Conservation (phyloP, 2,329 filamentous ascomycete genomes). For the Xylariales sp. region DNA sequence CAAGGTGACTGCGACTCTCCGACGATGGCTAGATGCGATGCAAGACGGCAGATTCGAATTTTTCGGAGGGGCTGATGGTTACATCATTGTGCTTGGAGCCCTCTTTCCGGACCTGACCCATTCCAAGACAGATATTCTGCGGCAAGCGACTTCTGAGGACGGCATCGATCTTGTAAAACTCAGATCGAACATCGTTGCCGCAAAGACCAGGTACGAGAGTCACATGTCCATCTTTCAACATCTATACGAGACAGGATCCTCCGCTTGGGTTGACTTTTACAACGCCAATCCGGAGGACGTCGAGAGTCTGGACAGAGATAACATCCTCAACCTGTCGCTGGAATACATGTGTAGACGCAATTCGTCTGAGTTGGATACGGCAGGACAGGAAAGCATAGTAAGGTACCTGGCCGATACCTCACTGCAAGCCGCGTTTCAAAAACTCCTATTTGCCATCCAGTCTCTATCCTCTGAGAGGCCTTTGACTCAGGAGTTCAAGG, state of each 20-base stretch:
- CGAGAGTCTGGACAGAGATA: neutral
- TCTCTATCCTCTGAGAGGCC: neutral
- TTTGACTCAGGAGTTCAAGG: neutral
- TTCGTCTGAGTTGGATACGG: neutral
- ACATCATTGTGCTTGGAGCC: neutral
- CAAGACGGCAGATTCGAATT: neutral
- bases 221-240: no score
- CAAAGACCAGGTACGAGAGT: no score
- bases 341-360: neutral
- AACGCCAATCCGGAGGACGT: neutral
- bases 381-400: neutral
- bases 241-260: neutral
- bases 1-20: neutral
- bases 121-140: neutral
- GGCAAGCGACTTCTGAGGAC: neutral
- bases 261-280: constrained; percentile 1
- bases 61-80: constrained; percentile 1
- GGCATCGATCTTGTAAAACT: constrained; percentile 1
- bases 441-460: neutral
- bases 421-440: neutral
- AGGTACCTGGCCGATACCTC: neutral
- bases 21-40: neutral
- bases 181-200: no score
- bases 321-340: neutral
- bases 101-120: neutral